Base-by-base conservation (phyloP, 306 rosid genomes). In the Prunus davidiana region DNA sequence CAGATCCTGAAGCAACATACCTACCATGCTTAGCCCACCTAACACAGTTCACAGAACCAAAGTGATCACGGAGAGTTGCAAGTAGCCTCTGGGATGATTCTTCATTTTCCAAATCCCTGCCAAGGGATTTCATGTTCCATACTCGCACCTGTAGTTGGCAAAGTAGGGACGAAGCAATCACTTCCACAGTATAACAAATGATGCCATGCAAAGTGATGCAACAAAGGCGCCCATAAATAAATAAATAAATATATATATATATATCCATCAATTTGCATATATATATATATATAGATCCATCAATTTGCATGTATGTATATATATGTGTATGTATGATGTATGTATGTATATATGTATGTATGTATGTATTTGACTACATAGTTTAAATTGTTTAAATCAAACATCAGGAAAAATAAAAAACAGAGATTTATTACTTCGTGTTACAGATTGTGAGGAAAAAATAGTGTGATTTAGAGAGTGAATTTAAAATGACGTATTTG, bases 21-120 rank as follows among this genome's bases (percentile, higher is more conserved):
- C 89, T 91, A 41, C 99, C 97, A 50, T 96, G 97, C 80, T 89
- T 95, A 14, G 98, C 98, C 99, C 99, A 96, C 87, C 99, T 84
- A 73, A 96, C 99, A 78, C 99, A 95, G 75, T 95, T 95, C 70
- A 95, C 99, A 57, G 99, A 92, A 57, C 99, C 99, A 70, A 95
- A 95, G 81, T 95, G 99, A 88, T 95, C 99, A 32, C 99, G 90
- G 64, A 95, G 87, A 24, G 97, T 95, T 41, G 99, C 99, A 76
- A 95, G 97, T 86, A 95, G 97, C 92, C 97, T 92, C 71, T 91
- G 89, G 14, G 91, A 74, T 43, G 92, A 75, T 49, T 85, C 97
- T 52, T 86, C 90, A 70, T 78, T 82, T 66, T 79, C 88, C 67
- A 88, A 74, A 78, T 88, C 90, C 46, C 81, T 72, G 67, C 93